Base-by-base conservation (phyloP, 2,329 filamentous ascomycete genomes). In the Cladorrhinum sp. region DNA sequence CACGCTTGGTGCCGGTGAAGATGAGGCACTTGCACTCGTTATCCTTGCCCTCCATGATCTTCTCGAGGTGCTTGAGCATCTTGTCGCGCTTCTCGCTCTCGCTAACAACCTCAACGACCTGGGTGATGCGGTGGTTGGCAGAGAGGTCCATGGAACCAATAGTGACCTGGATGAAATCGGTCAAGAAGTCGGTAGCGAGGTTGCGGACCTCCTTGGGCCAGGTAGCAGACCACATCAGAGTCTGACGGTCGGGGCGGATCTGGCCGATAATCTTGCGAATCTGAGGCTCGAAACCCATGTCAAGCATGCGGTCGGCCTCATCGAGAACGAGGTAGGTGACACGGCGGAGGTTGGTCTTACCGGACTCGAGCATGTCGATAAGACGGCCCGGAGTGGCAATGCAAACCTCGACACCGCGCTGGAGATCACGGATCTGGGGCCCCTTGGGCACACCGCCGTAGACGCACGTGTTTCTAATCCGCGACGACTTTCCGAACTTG, bases 231-330 rank as follows among this genome's bases (percentile, higher is more conserved):
- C 93, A 99, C 92, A 99, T 96, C 82, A 95, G 95, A 65, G 95
- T 99, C 78, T 99, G 95, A 84, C 95, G 89, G 76, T 99, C 95
- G 57, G 95, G 95, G 69, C 95, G 92, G 77, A 98, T 98, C 80
- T 99, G 95, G 65, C 90, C 85, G 69, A 99, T 93, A 68, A 99
- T 98, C 83, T 98, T 98, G 81, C 95, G 92, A 72, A 99, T 98
- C 77, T 98, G 95, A 68, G 95, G 95, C 81, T 99, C 95, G 79
- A 99, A 98, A 86, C 95, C 95, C 95, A 99, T 99, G 81, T 99
- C 95, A 75, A 99, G 84, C 95, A 99, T 99, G 73, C 95, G 93
- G 80, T 99, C 95, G 75, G 95, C 95, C 82, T 99, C 95, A 72
- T 99, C 95, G 66, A 99, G 92, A 68, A 98, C 95, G 60, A 99